phyloP scores from a whole-genome alignment of 2,329 filamentous ascomycete species.

The Shiraia sp. region DNA sequence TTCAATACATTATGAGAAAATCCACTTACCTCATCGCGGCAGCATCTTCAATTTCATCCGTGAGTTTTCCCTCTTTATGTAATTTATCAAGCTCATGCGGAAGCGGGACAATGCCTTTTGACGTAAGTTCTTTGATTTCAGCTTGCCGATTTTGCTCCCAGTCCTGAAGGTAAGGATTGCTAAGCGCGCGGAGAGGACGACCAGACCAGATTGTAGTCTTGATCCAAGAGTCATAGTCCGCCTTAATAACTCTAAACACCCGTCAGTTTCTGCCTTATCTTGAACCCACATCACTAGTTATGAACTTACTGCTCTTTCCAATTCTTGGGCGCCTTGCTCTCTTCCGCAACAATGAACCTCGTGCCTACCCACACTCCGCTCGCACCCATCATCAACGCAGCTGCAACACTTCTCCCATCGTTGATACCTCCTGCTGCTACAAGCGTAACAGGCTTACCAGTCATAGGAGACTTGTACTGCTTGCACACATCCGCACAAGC shows the following conservation, averaged over 20 bases:
- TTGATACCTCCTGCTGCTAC: constrained; percentile 33
- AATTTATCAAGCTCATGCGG: constrained; percentile 27
- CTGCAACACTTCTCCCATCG: constrained; percentile 29
- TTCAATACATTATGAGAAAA: not conserved
- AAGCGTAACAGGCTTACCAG: constrained; percentile 19
- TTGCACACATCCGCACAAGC: constrained; percentile 31
- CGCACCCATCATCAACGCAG: constrained; percentile 31
- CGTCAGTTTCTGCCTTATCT: not conserved
- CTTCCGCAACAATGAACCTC: constrained; percentile 25
- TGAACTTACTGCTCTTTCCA: constrained; percentile 21
- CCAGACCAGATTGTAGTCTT: constrained; percentile 28
- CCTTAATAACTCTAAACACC: constrained; percentile 17
- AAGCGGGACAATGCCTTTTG: constrained; percentile 25
- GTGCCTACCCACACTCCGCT: constrained; percentile 36
- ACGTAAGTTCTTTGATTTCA: constrained; percentile 29
- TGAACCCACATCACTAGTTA: not conserved
- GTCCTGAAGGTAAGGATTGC: constrained; percentile 27
- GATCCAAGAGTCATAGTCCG: constrained; percentile 26
- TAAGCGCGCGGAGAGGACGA: constrained; percentile 25
- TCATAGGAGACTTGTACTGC: constrained; percentile 29
- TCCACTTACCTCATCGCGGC: constrained; percentile 23
- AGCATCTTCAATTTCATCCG: constrained; percentile 33
- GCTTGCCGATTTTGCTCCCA: constrained; percentile 30
- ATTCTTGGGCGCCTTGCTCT: constrained; percentile 20
- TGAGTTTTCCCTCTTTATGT: constrained; percentile 31